phyloP scores from a whole-genome alignment of 305 asterid species.

The Fraxinus albicans region DNA sequence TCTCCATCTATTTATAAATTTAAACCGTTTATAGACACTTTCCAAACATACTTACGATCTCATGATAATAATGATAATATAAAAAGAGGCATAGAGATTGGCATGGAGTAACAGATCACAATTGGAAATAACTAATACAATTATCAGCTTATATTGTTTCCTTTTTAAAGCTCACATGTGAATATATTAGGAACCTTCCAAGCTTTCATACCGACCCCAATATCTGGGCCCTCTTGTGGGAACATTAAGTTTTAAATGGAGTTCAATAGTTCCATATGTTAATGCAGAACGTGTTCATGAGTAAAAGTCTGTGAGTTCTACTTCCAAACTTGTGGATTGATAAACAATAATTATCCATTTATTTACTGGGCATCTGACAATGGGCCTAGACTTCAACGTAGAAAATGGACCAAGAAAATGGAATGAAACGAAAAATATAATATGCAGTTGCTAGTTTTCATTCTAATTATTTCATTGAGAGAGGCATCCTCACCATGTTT shows the following conservation, averaged over 20 bases:
- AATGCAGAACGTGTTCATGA: neutral
- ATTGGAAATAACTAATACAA: neutral
- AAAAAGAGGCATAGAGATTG: neutral
- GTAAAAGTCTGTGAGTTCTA: neutral
- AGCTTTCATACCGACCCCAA: neutral
- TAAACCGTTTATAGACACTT: neutral
- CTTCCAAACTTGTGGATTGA: neutral
- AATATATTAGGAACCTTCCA: neutral
- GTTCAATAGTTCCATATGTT: neutral
- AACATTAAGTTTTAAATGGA: neutral
- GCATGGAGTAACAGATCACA: neutral
- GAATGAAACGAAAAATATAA: neutral
- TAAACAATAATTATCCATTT: neutral
- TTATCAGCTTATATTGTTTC: neutral
- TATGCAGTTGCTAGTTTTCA: neutral
- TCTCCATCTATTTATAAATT: neutral
- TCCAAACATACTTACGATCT: neutral
- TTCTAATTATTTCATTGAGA: neutral
- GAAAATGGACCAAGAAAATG: neutral
- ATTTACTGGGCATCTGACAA: neutral
- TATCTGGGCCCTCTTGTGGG: neutral
- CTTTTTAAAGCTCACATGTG: neutral
- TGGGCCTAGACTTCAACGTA: neutral
- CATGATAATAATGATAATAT: neutral
- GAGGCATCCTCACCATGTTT: conserved; percentile 29